Conservation (phyloP, 176 grass and related monocot genomes). For the Bonia amplexicaulis region DNA sequence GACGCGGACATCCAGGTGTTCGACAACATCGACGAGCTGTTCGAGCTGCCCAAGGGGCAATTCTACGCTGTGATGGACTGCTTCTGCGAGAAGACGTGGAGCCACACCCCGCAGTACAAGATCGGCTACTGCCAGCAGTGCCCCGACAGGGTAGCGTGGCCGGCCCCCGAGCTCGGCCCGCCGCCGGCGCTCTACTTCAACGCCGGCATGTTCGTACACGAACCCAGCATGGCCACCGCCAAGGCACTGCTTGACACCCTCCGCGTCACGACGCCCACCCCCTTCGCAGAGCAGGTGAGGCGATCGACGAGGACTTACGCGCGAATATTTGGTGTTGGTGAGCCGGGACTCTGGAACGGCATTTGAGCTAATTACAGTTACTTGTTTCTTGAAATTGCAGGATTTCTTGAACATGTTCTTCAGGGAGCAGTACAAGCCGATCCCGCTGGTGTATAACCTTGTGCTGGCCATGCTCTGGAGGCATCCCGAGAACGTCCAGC, state of each 20-base stretch:
- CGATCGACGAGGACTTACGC: not conserved
- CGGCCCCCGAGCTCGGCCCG: slow-evolving; percentile 56
- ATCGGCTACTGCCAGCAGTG: slow-evolving; percentile 87
- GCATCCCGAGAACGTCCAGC: slow-evolving; percentile 86
- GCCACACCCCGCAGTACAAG: slow-evolving; percentile 75
- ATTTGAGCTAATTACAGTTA: not conserved
- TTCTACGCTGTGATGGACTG: slow-evolving; percentile 97
- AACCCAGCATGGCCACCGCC: slow-evolving; percentile 66
- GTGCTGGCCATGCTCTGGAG: slow-evolving; percentile 93
- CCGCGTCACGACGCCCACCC: slow-evolving; percentile 42
- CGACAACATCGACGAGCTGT: slow-evolving; percentile 83
- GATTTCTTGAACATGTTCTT: slow-evolving; percentile 97
- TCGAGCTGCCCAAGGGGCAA: slow-evolving; percentile 56
- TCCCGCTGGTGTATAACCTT: slow-evolving; percentile 76
- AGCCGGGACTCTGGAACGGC: not conserved
- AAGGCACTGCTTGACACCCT: slow-evolving; percentile 50
- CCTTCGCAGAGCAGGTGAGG: slow-evolving; percentile 75
- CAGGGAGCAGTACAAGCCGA: slow-evolving; percentile 79
- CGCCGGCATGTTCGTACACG: slow-evolving; percentile 87
- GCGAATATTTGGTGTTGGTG: not conserved
- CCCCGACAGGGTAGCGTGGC: slow-evolving; percentile 74
- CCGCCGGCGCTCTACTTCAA: slow-evolving; percentile 90
- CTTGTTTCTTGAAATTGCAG: slow-evolving; percentile 24
- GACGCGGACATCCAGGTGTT: slow-evolving; percentile 90
- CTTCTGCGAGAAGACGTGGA: slow-evolving; percentile 97